Conservation (phyloP, 2,329 filamentous ascomycete genomes). For the Bipolaris sorokiniana region DNA sequence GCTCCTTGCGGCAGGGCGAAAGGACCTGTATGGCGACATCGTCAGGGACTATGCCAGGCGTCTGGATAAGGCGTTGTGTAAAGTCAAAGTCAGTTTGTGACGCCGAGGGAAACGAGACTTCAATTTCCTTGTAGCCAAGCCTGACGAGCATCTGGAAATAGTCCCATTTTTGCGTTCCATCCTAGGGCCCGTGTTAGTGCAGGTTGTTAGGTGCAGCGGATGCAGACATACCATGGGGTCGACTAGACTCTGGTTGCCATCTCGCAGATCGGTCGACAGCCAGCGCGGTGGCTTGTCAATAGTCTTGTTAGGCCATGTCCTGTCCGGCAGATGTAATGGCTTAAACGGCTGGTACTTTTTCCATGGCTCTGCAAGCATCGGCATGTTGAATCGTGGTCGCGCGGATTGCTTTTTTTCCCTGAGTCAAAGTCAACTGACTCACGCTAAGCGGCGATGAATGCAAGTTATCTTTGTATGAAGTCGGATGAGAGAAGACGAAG, state of each 20-base stretch:
- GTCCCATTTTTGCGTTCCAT: slow-evolving; percentile 90
- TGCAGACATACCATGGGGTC: slow-evolving; percentile 79
- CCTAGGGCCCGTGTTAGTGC: slow-evolving; percentile 57
- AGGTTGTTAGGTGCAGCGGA: background rate
- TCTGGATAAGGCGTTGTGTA: slow-evolving; percentile 83
- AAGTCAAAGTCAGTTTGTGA: slow-evolving; percentile 98
- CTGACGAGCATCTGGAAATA: slow-evolving; percentile 95
- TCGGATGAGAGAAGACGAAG: background rate
- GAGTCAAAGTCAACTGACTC: background rate
- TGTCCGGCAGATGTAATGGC: slow-evolving; percentile 69
- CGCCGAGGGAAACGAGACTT: slow-evolving; percentile 92
- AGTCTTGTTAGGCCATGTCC: slow-evolving; percentile 83
- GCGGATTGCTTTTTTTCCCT: background rate
- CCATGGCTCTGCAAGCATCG: slow-evolving; percentile 73
- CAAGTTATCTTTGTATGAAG: background rate
- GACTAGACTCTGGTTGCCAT: slow-evolving; percentile 92
- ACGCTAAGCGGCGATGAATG: background rate
- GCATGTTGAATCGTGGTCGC: slow-evolving; percentile 37
- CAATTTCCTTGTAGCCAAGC: slow-evolving; percentile 96
- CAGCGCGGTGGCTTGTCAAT: slow-evolving; percentile 87
- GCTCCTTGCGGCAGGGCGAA: slow-evolving; percentile 87
- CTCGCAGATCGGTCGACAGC: slow-evolving; percentile 86
- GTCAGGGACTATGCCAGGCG: slow-evolving; percentile 80
- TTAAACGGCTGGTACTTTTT: slow-evolving; percentile 77
- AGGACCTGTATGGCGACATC: slow-evolving; percentile 93